Evolutionary conservation across 257 asterid species (phyloP).

Genomic region (Galeopsis tetrahit): DNA sequence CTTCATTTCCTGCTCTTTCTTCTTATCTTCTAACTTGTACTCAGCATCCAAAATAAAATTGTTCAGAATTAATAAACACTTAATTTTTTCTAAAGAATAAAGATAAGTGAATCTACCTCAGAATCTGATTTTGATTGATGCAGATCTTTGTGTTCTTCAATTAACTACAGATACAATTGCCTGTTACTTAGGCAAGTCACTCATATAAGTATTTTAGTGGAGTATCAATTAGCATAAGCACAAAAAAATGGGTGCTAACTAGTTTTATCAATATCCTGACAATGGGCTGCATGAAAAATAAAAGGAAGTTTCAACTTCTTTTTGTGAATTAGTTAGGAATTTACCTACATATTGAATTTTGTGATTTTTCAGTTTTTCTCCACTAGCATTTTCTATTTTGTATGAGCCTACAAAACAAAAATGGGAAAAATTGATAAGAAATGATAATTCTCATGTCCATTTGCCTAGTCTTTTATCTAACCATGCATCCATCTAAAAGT

Average conservation of each 20-base stretch:
- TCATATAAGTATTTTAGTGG: background rate
- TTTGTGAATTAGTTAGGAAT: background rate
- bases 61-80: conserved; percentile 12
- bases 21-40: conserved; percentile 89
- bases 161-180: conserved; percentile 52
- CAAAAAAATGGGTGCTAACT: conserved; percentile 38
- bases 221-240: conserved; percentile 2
- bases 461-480: too few species aligned
- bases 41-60: conserved; percentile 44
- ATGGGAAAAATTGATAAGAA: conserved; percentile 13
- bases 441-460: too few species aligned
- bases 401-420: conserved; percentile 69
- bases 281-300: conserved; percentile 19
- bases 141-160: conserved; percentile 74
- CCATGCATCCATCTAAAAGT: too few species aligned
- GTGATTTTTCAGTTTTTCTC: conserved; percentile 75
- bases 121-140: conserved; percentile 74
- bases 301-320: background rate
- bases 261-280: conserved; percentile 76
- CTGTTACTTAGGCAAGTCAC: conserved; percentile 9
- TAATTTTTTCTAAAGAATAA: background rate
- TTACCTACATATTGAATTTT: conserved; percentile 84
- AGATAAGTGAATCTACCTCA: conserved; percentile 57
- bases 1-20: conserved; percentile 70
- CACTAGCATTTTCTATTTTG: conserved; percentile 96